phyloP scores from a whole-genome alignment of 495 filamentous ascomycete species.

The Trichoderma asperelloides region DNA sequence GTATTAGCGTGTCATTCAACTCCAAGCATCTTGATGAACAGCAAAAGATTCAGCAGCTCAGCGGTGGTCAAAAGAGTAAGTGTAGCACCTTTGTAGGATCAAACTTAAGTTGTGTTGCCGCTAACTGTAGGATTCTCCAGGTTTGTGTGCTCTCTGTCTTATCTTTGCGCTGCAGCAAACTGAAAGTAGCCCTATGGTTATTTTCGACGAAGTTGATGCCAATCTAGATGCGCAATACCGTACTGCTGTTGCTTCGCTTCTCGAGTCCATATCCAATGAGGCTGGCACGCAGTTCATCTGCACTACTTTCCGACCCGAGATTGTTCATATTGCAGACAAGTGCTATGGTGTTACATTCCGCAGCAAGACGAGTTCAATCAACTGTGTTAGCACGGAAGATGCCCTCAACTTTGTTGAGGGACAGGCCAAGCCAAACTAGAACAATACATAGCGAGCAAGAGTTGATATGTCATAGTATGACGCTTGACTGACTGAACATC shows the following conservation, averaged over 20 bases:
- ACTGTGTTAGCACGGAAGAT: conserved; percentile 77
- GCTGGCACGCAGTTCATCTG: conserved; percentile 62
- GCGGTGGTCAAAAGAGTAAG: conserved; percentile 94
- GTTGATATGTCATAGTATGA: background rate
- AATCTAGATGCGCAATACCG: conserved; percentile 97
- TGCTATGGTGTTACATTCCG: conserved; percentile 94
- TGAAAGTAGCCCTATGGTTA: conserved; percentile 95
- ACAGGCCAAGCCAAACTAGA: conserved; percentile 17
- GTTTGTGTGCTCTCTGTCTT: conserved; percentile 87
- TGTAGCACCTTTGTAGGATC: background rate
- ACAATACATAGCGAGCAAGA: background rate
- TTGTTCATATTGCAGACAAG: conserved; percentile 90
- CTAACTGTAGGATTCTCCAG: conserved; percentile 28
- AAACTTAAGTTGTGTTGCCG: conserved; percentile 18
- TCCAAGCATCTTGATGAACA: conserved; percentile 92
- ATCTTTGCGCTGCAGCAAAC: conserved; percentile 99
- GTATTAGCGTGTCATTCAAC: conserved; percentile 98
- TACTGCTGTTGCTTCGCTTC: conserved; percentile 82
- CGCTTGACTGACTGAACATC: conserved; percentile 1
- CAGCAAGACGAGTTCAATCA: conserved; percentile 86
- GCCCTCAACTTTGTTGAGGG: conserved; percentile 92
- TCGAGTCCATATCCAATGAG: conserved; percentile 62
- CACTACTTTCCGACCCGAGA: conserved; percentile 97
- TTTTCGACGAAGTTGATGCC: conserved; percentile 98
- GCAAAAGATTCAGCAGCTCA: conserved; percentile 93